Percentiles rank a stretch among this genome's conserved stretches.
These are phyloP conservation scores for Aspergillus ostianus DNA, from an alignment of 495 filamentous ascomycete species.

Conservation along the genomic window DNA sequence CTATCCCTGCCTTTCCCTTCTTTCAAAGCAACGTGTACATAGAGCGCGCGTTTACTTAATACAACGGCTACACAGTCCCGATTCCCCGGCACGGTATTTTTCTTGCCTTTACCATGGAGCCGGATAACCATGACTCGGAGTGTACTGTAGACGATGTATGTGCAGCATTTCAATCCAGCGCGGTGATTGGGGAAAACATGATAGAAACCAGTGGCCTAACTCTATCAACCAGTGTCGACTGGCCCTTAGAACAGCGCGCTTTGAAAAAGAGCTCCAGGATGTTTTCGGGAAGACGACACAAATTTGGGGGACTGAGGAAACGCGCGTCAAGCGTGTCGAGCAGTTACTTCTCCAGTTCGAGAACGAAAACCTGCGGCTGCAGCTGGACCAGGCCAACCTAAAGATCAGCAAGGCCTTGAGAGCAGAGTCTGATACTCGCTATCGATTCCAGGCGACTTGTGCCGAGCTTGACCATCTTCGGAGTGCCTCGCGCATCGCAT, in stretches of 20 bases:
- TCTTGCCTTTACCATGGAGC: slow-evolving; percentile 19
- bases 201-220: slow-evolving; percentile 10
- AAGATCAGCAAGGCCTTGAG: slow-evolving; percentile 47
- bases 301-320: slow-evolving; percentile 65
- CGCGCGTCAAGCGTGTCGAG: slow-evolving; percentile 62
- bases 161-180: not conserved
- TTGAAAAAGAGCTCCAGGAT: slow-evolving; percentile 68
- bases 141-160: slow-evolving; percentile 28
- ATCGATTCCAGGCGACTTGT: slow-evolving; percentile 54
- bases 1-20: not conserved
- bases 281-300: slow-evolving; percentile 55
- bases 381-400: slow-evolving; percentile 55
- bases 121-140: slow-evolving; percentile 14
- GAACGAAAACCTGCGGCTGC: slow-evolving; percentile 60
- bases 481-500: slow-evolving; percentile 52
- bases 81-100: not conserved
- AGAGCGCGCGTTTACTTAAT: not conserved
- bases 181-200: not conserved
- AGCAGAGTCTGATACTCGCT: slow-evolving; percentile 53
- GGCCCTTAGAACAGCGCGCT: slow-evolving; percentile 44
- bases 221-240: slow-evolving; percentile 35
- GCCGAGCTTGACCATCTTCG: slow-evolving; percentile 57
- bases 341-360: slow-evolving; percentile 69
- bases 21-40: too few species aligned
- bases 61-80: not conserved